These are phyloP conservation scores for Alternaria conjuncta DNA, from an alignment of 2,329 filamentous ascomycete species.

Conservation along the genomic window DNA sequence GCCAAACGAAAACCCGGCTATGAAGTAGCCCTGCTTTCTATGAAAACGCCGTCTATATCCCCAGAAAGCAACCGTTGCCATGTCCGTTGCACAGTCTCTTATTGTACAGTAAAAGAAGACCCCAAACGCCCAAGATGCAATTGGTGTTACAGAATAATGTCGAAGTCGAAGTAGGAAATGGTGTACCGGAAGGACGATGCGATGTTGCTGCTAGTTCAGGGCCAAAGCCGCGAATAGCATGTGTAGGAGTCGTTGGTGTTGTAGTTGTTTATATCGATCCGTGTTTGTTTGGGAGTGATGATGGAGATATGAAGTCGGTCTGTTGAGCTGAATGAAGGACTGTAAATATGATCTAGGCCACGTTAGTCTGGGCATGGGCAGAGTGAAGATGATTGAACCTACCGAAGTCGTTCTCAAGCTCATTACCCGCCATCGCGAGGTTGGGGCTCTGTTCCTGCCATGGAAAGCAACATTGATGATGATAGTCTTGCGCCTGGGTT, in stretches of 20 bases:
- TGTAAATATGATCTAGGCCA: constrained; percentile 1
- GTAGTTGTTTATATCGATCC: background rate
- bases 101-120: constrained; percentile 13
- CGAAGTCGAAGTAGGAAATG: constrained; percentile 3
- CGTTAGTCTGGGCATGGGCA: constrained; percentile 13
- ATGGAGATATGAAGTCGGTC: background rate
- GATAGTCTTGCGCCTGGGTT: constrained; percentile 27
- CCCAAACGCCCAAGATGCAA: constrained; percentile 25
- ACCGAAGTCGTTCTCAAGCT: background rate
- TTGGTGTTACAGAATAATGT: constrained; percentile 10
- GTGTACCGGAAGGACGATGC: background rate
- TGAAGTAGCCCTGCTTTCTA: constrained; percentile 9
- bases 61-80: constrained; percentile 9
- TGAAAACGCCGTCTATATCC: constrained; percentile 19
- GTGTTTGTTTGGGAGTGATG: background rate
- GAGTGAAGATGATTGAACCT: constrained; percentile 2
- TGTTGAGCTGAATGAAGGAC: background rate
- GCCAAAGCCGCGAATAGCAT: constrained; percentile 2
- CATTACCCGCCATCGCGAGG: constrained; percentile 43
- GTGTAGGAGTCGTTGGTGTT: background rate
- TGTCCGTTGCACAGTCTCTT: constrained; percentile 17
- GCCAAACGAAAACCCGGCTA: background rate
- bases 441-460: constrained; percentile 25
- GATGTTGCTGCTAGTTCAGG: constrained; percentile 3
- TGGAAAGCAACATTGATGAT: constrained; percentile 23